Evolutionary conservation across 352 stramenopile genomes (phyloP).

Genomic region (Stramenopiles sp.): DNA sequence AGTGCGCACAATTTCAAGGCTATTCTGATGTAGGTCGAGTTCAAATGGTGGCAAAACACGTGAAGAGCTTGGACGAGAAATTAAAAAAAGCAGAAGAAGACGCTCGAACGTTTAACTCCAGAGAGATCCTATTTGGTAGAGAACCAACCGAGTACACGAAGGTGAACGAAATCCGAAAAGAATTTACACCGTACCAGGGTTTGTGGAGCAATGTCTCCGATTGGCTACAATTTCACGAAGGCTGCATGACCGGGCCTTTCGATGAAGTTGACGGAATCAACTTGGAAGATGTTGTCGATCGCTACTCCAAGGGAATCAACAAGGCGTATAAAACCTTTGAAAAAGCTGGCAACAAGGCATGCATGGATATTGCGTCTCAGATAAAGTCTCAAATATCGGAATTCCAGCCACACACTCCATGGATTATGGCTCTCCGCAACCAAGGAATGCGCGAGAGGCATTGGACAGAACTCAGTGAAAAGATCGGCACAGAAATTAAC

Average conservation of each 20-base stretch:
- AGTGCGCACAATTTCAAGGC: conserved; percentile 56
- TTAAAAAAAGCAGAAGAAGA: conserved; percentile 64
- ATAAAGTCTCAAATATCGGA: conserved; percentile 67
- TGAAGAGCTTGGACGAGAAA: conserved; percentile 54
- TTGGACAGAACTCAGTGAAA: conserved; percentile 66
- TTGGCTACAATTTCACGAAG: conserved; percentile 69
- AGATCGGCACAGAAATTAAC: conserved; percentile 53
- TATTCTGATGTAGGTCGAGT: conserved; percentile 59
- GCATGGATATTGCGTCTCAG: conserved; percentile 52
- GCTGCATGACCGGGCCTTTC: conserved; percentile 70
- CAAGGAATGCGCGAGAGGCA: conserved; percentile 75
- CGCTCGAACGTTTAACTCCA: conserved; percentile 63
- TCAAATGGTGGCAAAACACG: conserved; percentile 47
- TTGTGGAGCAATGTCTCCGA: conserved; percentile 69
- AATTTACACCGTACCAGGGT: conserved; percentile 77
- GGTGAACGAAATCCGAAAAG: conserved; percentile 59
- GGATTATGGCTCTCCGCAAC: conserved; percentile 64
- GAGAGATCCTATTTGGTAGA: conserved; percentile 58
- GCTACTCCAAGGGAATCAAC: conserved; percentile 51
- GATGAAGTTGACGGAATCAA: conserved; percentile 64
- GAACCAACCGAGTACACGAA: conserved; percentile 63
- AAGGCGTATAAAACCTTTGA: conserved; percentile 80
- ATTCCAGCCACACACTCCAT: conserved; percentile 63
- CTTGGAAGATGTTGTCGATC: conserved; percentile 63
- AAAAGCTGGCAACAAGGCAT: conserved; percentile 52